phyloP scores from a whole-genome alignment of 2,329 filamentous ascomycete species.

The Trichoderma cornu-damae region DNA sequence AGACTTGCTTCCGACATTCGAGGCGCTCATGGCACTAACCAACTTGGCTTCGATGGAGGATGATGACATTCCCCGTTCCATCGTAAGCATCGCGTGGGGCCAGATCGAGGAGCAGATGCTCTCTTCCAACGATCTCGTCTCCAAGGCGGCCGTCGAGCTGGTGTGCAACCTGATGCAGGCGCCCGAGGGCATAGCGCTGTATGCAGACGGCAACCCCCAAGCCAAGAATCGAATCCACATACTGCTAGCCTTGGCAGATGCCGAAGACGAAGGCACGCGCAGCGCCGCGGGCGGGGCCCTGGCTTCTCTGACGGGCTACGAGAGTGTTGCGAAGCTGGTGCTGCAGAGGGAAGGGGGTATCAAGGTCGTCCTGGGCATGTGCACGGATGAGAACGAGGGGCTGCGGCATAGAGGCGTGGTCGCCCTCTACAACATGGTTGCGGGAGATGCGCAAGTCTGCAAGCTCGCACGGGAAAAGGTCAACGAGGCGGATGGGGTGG shows the following conservation, averaged over 20 bases:
- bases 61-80: conserved; percentile 57
- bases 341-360: conserved; percentile 67
- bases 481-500: conserved; percentile 57
- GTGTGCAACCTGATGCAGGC: conserved; percentile 82
- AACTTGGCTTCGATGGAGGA: conserved; percentile 82
- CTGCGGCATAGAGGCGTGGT: conserved; percentile 70
- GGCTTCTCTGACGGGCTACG: conserved; percentile 75
- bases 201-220: conserved; percentile 60
- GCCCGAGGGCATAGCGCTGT: conserved; percentile 61
- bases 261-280: conserved; percentile 73
- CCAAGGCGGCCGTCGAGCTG: conserved; percentile 79
- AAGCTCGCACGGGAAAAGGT: conserved; percentile 55
- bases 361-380: conserved; percentile 73
- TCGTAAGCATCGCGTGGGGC: conserved; percentile 69
- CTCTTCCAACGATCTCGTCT: conserved; percentile 67
- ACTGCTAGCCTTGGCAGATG: conserved; percentile 79
- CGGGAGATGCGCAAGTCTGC: conserved; percentile 61
- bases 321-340: conserved; percentile 66
- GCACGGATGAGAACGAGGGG: conserved; percentile 65
- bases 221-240: conserved; percentile 74
- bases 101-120: conserved; percentile 80
- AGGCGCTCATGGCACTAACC: conserved; percentile 84
- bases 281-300: conserved; percentile 83
- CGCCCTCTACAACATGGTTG: conserved; percentile 66
- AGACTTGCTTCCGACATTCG: conserved; percentile 84